Conservation (phyloP, 1,284 basidiomycete species). For the Caloboletus firmus region DNA sequence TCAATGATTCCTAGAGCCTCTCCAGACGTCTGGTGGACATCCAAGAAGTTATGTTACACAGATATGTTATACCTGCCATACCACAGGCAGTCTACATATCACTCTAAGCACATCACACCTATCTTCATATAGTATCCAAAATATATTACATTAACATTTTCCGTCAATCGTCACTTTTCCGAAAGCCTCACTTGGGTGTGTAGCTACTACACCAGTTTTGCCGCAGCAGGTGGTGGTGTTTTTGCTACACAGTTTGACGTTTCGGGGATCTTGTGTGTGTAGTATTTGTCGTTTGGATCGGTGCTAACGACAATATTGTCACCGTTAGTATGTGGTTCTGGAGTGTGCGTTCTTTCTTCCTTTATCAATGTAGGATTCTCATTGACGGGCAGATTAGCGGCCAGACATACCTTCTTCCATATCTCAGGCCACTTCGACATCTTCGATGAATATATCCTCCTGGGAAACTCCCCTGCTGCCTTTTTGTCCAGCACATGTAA, state of each 20-base stretch:
- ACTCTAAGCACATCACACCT: too few relatives aligned
- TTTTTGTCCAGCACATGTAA: slow-evolving; percentile 48
- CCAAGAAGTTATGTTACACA: too few relatives aligned
- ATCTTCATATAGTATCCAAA: too few relatives aligned
- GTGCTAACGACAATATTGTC: slow-evolving; percentile 1
- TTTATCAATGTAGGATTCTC: not conserved
- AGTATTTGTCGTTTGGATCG: slow-evolving; percentile 3
- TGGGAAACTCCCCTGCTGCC: slow-evolving; percentile 56
- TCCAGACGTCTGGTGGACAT: too few relatives aligned
- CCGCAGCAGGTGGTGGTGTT: slow-evolving; percentile 67
- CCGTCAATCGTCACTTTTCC: too few relatives aligned
- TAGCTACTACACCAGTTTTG: slow-evolving; percentile 62
- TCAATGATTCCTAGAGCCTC: too few relatives aligned
- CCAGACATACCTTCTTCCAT: slow-evolving; percentile 46
- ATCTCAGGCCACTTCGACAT: slow-evolving; percentile 38
- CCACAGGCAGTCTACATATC: too few relatives aligned
- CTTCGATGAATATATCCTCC: slow-evolving; percentile 48
- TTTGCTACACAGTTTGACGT: slow-evolving; percentile 70
- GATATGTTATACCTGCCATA: too few relatives aligned
- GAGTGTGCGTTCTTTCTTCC: slow-evolving; percentile 49
- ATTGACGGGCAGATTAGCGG: slow-evolving; percentile 35
- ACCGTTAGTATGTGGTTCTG: slow-evolving; percentile 73
- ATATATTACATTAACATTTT: too few relatives aligned
- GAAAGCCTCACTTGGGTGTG: too few relatives aligned
- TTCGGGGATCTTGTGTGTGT: slow-evolving; percentile 57